Conservation (phyloP, 805 yeast genomes). For the Saccharomycopsis lassenensis region DNA sequence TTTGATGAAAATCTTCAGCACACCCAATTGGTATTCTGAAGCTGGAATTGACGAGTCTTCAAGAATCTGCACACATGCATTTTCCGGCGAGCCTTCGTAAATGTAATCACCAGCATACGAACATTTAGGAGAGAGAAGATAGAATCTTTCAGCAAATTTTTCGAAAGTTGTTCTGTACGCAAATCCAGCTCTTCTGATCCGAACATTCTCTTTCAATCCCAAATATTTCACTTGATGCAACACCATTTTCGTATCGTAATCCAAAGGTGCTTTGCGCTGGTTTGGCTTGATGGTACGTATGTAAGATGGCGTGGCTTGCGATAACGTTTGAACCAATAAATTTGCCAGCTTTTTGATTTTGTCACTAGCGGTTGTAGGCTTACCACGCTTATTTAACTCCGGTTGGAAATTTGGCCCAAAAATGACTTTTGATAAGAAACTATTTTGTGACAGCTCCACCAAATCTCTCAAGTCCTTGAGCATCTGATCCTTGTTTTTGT, state of each 20-base stretch:
- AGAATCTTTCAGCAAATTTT: slow-evolving; percentile 90
- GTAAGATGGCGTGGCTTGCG: slow-evolving; percentile 88
- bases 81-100: slow-evolving; percentile 49
- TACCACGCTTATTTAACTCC: slow-evolving; percentile 54
- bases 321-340: slow-evolving; percentile 74
- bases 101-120: slow-evolving; percentile 83
- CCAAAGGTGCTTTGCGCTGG: slow-evolving; percentile 82
- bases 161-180: slow-evolving; percentile 96
- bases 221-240: slow-evolving; percentile 91
- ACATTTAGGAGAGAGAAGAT: slow-evolving; percentile 73
- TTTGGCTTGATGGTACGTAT: slow-evolving; percentile 97
- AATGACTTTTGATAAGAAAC: slow-evolving; percentile 32
- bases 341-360: slow-evolving; percentile 90
- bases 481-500: slow-evolving; percentile 91
- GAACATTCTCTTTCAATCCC: slow-evolving; percentile 92
- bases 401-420: slow-evolving; percentile 47
- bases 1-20: slow-evolving; percentile 84
- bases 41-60: slow-evolving; percentile 58
- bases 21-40: slow-evolving; percentile 84
- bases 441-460: slow-evolving; percentile 58
- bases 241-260: slow-evolving; percentile 81
- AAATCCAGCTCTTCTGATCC: slow-evolving; percentile 97
- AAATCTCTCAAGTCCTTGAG: slow-evolving; percentile 79
- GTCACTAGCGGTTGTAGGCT: slow-evolving; percentile 95
- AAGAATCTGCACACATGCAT: slow-evolving; percentile 44